Evolutionary conservation across 2,329 filamentous ascomycete genomes (phyloP), one percentile per base, ranked within the genome.

Genomic region (Beauveria varroae): DNA sequence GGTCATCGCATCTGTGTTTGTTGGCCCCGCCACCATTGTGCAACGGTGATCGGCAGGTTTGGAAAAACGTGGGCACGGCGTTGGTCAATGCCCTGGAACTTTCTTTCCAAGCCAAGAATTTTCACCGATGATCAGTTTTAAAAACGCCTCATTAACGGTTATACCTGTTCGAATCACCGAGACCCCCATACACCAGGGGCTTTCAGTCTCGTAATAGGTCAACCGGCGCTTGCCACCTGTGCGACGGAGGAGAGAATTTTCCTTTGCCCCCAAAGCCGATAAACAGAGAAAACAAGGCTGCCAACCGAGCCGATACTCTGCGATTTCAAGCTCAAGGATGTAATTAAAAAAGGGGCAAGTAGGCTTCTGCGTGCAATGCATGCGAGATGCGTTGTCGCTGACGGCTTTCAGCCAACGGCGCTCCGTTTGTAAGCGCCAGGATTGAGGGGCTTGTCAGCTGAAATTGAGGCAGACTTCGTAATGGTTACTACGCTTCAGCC

Each of bases 401-500:
- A 37, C 50, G 30, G 28, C 20, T 20, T 41, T 2, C 44, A 57
- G 55, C 55, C 44, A 57, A 57, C 43, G 28, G 10, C 12, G 55
- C 22, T 56, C 30, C 55, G 55, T 50, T 50, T 57, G 55, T 50
- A 57, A 50, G 55, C 55, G 55, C 44, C 55, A 37, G 26, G 16
- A 28, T 46, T 57, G 55, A 57, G 55, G 55, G 55, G 55, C 20
- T 50, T 24, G 46, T 16, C 43, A 57, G 55, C 55, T 50, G 55
- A 57, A 41, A 22, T 18, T 3, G 9, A 10, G 34, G 34, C 34
- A 37, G 2, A 14, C 34, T 37, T 10, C 34, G 5, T 6, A 16
- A 37, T 1, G 1, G 12, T 37, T 1, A 34, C 5, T 14, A 3
- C 34, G 3, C 34, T 16, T 37, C 34, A 16, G 34, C 34, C 12